phyloP scores from a whole-genome alignment of 2,329 filamentous ascomycete species.

The Diaporthe sp. region DNA sequence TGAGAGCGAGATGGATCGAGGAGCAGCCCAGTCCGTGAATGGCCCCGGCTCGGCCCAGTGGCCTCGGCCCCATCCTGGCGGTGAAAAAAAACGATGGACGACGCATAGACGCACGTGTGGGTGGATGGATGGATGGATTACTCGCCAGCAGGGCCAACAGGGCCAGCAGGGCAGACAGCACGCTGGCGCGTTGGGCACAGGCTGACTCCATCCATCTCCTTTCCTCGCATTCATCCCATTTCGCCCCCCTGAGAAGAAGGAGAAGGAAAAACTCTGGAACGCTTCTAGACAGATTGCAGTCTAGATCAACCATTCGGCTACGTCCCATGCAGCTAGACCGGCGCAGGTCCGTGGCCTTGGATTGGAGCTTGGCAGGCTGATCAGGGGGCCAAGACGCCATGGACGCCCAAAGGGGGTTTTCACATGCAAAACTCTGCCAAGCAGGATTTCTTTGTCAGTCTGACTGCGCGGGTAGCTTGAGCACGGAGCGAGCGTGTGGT shows the following conservation, averaged over 20 bases:
- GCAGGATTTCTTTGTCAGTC: neutral
- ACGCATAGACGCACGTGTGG: slow-evolving; percentile 7
- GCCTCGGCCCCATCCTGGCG: slow-evolving; percentile 32
- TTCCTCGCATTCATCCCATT: neutral
- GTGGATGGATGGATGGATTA: neutral
- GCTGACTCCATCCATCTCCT: slow-evolving; percentile 20
- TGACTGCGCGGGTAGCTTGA: neutral
- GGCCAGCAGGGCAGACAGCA: neutral
- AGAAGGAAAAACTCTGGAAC: slow-evolving; percentile 22
- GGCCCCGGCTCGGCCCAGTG: slow-evolving; percentile 15
- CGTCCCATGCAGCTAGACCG: slow-evolving; percentile 9
- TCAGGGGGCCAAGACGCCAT: slow-evolving; percentile 24
- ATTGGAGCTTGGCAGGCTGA: slow-evolving; percentile 23
- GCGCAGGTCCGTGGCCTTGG: slow-evolving; percentile 17
- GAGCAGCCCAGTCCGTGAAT: slow-evolving; percentile 15
- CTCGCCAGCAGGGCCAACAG: slow-evolving; percentile 24
- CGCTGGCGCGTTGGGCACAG: neutral
- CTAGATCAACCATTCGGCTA: slow-evolving; percentile 13
- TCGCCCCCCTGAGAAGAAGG: neutral
- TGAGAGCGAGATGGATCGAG: slow-evolving; percentile 3
- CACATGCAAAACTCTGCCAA: slow-evolving; percentile 38
- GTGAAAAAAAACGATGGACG: slow-evolving; percentile 30
- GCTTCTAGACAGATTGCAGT: slow-evolving; percentile 32
- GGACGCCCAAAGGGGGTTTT: neutral
- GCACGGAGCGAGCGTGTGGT: neutral